Evolutionary conservation across 2,329 filamentous ascomycete species (phyloP), one percentile per base, ranked within the genome.

Genomic region (Stachybotrys elegans): DNA sequence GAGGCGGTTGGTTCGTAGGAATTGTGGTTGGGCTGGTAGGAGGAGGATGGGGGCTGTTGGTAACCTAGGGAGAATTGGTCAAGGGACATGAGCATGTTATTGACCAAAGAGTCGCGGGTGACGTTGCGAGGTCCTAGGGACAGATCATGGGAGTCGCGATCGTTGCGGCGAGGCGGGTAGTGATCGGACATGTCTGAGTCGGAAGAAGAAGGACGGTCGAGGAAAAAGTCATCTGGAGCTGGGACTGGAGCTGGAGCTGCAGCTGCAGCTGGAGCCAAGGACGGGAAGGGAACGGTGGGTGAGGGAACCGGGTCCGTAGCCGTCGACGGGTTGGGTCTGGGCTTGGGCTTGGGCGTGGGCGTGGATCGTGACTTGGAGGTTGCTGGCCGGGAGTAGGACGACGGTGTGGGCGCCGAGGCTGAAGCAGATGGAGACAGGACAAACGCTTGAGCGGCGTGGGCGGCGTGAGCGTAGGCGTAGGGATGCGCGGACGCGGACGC

Each of bases 71-170:
- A 84, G 59, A 92, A 82, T 64, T 92, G 86, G 66, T 95, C 92
- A 51, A 98, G 83, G 32, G 91, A 95, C 52, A 93, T 75, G 48
- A 97, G 81, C 85, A 98, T 93, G 65, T 96, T 95, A 66, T 93
- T 86, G 47, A 98, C 89, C 53, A 98, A 83, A 27, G 91, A 96
- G 60, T 95, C 88, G 54, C 92, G 83, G 32, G 87, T 88, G 50
- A 88, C 81, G 61, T 88, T 81, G 48, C 83, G 76, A 40, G 86
- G 81, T 41, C 84, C 84, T 56, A 95, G 75, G 46, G 88, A 91
- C 49, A 96, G 76, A 63, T 95, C 91, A 72, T 96, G 91, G 40
- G 86, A 89, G 67, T 91, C 83, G 52, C 76, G 70, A 43, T 63
- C 59, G 53, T 50, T 59, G 51, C 48, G 45, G 45, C 51, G 48